Evolutionary conservation across 176 grass and related monocot genomes (phyloP).

Genomic region (Areca catechu): DNA sequence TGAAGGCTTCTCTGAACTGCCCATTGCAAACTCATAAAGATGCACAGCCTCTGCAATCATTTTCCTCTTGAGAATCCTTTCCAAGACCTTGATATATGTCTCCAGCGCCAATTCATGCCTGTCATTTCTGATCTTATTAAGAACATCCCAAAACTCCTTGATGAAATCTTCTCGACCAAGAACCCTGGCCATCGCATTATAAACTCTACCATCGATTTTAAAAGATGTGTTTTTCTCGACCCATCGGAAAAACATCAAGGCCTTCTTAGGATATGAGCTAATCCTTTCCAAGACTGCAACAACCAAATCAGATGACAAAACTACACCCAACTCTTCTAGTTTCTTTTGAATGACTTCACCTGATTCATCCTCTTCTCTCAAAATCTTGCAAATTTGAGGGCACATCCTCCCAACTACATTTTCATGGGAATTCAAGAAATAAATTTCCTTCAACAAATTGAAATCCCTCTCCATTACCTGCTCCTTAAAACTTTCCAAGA

Average conservation of each 20-base stretch:
- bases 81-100: conserved; percentile 31
- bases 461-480: conserved; percentile 40
- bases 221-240: conserved; percentile 30
- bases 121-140: conserved; percentile 38
- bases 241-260: conserved; percentile 54
- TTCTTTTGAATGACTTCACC: conserved; percentile 24
- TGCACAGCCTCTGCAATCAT: conserved; percentile 47
- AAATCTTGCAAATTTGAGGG: conserved; percentile 36
- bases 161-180: conserved; percentile 44
- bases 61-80: conserved; percentile 41
- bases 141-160: conserved; percentile 45
- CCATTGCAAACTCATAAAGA: conserved; percentile 50
- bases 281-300: conserved; percentile 42
- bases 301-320: conserved; percentile 44
- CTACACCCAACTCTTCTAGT: conserved; percentile 18
- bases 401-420: conserved; percentile 25
- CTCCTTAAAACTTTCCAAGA: conserved; percentile 45
- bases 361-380: conserved; percentile 27
- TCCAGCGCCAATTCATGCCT: conserved; percentile 45
- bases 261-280: conserved; percentile 29
- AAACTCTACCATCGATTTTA: conserved; percentile 30
- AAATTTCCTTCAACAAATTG: conserved; percentile 36
- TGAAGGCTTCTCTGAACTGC: conserved; percentile 21
- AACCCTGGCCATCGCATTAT: conserved; percentile 43
- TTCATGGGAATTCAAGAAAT: conserved; percentile 20